Evolutionary conservation across 345 rosid species (phyloP), one percentile per base, ranked within the genome.

Genomic region (Rhizophora mangle): DNA sequence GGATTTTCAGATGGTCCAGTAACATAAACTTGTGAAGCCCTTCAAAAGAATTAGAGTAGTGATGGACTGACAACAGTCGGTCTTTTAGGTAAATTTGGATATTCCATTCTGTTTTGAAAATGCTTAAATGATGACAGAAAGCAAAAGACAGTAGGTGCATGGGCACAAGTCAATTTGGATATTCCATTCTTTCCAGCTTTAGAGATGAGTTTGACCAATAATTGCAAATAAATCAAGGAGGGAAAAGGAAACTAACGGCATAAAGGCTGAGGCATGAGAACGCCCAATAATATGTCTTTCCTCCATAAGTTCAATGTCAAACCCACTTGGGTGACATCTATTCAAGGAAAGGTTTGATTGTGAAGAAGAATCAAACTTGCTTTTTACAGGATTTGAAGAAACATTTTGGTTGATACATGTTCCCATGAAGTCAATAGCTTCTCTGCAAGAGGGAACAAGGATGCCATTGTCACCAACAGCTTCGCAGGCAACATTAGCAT

Each of bases 191-290:
- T 6, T 60, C 22, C 57, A 16, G 0, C 27, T 20, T 46, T 63
- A 32, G n/a, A 61, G 49, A 36, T n/a, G 15, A 31, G 36, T 16
- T 20, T 11, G 5, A 24, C 31, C 26, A 49, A 3, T 11, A 18
- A 22, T 22, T 22, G 26, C 27, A 57, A 52, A 22, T 6, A 46
- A 68, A 13, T 39, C 21, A 8, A 72, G 19, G 43, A 20, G 5
- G 22, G 59, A 72, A 37, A 69, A 27, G 60, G 37, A 64, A 61
- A 74, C 90, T 79, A 71, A 87, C 97, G 89, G 79, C 6, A 93
- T 79, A 76, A 94, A 94, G 72, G 98, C 97, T 0, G 97, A 94
- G 80, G 92, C 87, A 85, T 80, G 80, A 53, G 97, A 90, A 56
- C 86, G 97, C 80, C 82, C 80, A 30, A 94, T 85, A 29, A 75